These are phyloP conservation scores for Castanea sativa DNA, from an alignment of 306 rosid species.

Conservation along the genomic window DNA sequence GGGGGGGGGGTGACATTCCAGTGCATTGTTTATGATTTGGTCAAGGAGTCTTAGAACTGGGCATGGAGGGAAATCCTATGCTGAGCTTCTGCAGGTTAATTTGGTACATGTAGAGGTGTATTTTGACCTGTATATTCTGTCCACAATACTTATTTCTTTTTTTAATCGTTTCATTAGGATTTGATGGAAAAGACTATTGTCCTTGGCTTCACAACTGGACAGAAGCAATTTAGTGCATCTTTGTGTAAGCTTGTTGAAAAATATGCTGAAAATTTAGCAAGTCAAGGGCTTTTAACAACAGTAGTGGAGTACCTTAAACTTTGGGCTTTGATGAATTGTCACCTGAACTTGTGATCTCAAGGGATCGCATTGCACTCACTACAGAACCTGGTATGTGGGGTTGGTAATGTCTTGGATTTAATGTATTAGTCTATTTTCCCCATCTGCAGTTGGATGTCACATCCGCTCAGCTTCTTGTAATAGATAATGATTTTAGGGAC, in stretches of 20 bases:
- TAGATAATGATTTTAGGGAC: constrained; percentile 92
- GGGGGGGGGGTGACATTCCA: too few relatives aligned
- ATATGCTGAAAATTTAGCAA: too few relatives aligned
- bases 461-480: constrained; percentile 96
- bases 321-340: too few relatives aligned
- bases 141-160: constrained; percentile 27
- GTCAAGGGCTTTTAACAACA: too few relatives aligned
- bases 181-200: constrained; percentile 98
- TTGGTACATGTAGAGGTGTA: not conserved
- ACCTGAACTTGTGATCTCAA: too few relatives aligned
- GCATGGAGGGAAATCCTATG: constrained; percentile 38
- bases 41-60: constrained; percentile 73
- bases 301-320: too few relatives aligned
- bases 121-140: constrained; percentile 11
- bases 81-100: too few relatives aligned
- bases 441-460: constrained; percentile 79
- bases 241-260: too few relatives aligned
- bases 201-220: constrained; percentile 94
- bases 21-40: constrained; percentile 46
- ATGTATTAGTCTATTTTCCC: constrained; percentile 21
- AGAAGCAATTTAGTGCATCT: constrained; percentile 16
- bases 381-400: too few relatives aligned
- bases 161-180: constrained; percentile 47
- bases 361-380: too few relatives aligned
- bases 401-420: not conserved